Conservation (phyloP, 2,329 filamentous ascomycete species). For the Penicillium sp. region DNA sequence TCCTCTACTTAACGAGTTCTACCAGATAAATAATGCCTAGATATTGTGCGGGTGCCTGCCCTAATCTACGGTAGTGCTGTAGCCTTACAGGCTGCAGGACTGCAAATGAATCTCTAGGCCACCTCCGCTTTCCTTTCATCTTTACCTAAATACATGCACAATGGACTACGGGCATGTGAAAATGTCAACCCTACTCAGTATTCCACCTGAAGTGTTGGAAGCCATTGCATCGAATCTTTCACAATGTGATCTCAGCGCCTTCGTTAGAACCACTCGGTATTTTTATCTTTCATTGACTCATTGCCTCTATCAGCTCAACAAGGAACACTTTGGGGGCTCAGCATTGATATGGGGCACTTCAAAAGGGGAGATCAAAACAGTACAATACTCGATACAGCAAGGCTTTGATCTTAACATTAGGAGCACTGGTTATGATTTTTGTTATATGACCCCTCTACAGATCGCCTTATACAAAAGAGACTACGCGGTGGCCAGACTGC, state of each 20-base stretch:
- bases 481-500: not conserved
- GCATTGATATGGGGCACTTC: slow-evolving; percentile 12
- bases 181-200: too few relatives aligned
- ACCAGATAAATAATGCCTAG: too few relatives aligned
- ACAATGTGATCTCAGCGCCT: slow-evolving; percentile 12
- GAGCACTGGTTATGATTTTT: too few relatives aligned
- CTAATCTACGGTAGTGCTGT: too few relatives aligned
- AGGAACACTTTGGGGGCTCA: slow-evolving; percentile 1
- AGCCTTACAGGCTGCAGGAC: too few relatives aligned
- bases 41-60: too few relatives aligned
- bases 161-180: too few relatives aligned
- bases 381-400: not conserved
- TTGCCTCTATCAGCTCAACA: slow-evolving; percentile 15
- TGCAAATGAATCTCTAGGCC: too few relatives aligned
- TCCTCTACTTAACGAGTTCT: too few relatives aligned
- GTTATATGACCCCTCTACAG: not conserved
- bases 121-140: too few relatives aligned
- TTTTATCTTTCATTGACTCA: slow-evolving; percentile 13
- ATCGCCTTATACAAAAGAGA: not conserved
- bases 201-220: too few relatives aligned
- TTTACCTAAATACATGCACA: too few relatives aligned
- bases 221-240: not conserved
- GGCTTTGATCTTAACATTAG: not conserved
- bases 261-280: slow-evolving; percentile 8
- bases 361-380: not conserved